Base-by-base conservation (phyloP, 495 filamentous ascomycete genomes). In the Aspergillus campestris region DNA sequence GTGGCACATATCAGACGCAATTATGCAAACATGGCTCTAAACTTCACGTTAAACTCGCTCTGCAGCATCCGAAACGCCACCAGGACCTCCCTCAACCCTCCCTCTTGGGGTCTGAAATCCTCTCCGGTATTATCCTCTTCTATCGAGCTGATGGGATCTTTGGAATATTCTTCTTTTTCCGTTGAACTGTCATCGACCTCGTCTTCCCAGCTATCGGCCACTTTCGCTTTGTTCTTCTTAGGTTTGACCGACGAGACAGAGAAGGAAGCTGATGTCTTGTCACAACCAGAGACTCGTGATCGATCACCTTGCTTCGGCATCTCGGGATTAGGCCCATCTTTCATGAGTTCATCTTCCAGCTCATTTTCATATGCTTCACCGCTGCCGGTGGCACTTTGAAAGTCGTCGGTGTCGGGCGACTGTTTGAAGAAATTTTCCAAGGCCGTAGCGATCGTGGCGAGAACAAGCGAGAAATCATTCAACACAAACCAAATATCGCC, bases 391-490 rank as follows among this genome's bases (percentile, higher is more conserved):
- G 47, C 35, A 33, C 49, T 51, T n/a, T 58, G 34, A 35, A 58
- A 35, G 15, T 62, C 54, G 14, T 53, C 50, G 0, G 34, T 31
- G 2, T 45, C 34, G 3, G 48, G 37, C 10, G 44, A 31, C 4
- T 50, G 42, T 9, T 52, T 51, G 8, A 63, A 40, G 29, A 55
- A 59, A 7, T 53, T 56, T 42, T 51, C 45, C 3, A 56, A 29
- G 11, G 38, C 44, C 12, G 53, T 49, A 6, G 79, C 60, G 32
- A 89, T 80, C 0, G 82, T 85, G 0, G 78, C 81, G 0, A 90
- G 57, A 0, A 86, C 69, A 14, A 86, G 64, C 13, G 80, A 84
- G 46, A 89, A 89, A 50, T 87, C 83, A 38, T 80, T 82, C 6
- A 85, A 58, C 1, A 69, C 38, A 50, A 78, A 87, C 83, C 83